Evolutionary conservation across 2,329 filamentous ascomycete species (phyloP).

Genomic region (Neofusicoccum sp.): DNA sequence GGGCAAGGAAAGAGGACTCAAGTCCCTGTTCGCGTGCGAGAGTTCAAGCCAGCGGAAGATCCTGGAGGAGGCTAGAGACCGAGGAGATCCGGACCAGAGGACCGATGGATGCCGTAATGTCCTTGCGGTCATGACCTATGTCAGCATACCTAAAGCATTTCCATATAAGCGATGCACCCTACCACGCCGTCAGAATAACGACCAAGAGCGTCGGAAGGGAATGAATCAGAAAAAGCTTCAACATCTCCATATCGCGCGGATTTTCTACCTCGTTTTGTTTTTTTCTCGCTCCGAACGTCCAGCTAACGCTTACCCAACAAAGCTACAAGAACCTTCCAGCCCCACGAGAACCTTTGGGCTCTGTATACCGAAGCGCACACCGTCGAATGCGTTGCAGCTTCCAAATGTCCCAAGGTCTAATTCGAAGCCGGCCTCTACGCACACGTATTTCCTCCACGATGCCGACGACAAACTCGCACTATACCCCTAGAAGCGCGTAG

Average conservation of each 20-base stretch:
- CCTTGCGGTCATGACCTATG: not conserved
- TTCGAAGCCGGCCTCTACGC: not conserved
- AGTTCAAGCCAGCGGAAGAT: not conserved
- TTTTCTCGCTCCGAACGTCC: not conserved
- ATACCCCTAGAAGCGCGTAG: not conserved
- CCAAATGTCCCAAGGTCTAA: not conserved
- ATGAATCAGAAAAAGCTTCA: not conserved
- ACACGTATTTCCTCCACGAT: not conserved
- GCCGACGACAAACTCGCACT: too few species aligned
- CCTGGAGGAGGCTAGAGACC: not conserved
- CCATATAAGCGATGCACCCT: not conserved
- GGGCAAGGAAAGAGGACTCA: too few species aligned
- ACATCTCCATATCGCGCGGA: too few species aligned
- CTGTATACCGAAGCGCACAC: constrained; percentile 6
- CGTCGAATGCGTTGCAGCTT: not conserved
- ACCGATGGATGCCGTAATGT: not conserved
- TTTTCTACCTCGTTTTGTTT: not conserved
- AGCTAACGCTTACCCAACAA: not conserved
- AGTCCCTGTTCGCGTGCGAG: not conserved
- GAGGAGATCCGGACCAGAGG: not conserved
- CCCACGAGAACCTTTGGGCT: constrained; percentile 4
- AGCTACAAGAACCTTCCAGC: not conserved
- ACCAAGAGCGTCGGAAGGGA: not conserved
- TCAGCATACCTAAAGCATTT: not conserved
- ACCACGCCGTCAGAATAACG: not conserved